phyloP scores from a whole-genome alignment of 2,329 filamentous ascomycete species.

The Fusarium xylarioides region DNA sequence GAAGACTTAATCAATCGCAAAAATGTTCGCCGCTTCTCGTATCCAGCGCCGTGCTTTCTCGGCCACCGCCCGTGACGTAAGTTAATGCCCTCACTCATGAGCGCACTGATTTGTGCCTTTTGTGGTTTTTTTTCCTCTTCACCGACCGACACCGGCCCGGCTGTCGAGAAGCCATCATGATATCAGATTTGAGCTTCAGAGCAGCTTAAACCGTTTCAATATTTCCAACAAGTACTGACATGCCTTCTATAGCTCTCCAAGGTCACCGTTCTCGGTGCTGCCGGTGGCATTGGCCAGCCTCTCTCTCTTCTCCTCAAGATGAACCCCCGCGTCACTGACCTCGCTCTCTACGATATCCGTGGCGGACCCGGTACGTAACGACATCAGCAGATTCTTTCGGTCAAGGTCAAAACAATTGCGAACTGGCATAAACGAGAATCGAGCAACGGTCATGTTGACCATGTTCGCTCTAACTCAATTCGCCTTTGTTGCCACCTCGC shows the following conservation, averaged over 20 bases:
- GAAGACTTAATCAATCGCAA: constrained; percentile 42
- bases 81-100: constrained; percentile 43
- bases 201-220: not conserved
- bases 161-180: not conserved
- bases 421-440: not conserved
- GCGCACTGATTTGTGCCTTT: constrained; percentile 11
- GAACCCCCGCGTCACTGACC: constrained; percentile 92
- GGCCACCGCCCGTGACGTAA: constrained; percentile 79
- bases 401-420: not conserved
- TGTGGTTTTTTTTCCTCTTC: constrained; percentile 24
- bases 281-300: constrained; percentile 98
- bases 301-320: constrained; percentile 98
- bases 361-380: constrained; percentile 81
- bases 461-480: not conserved
- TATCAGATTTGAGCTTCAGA: not conserved
- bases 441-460: not conserved
- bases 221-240: constrained; percentile 27
- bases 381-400: not conserved
- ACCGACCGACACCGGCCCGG: constrained; percentile 33
- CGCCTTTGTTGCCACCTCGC: constrained; percentile 27
- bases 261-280: constrained; percentile 95
- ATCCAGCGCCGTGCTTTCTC: constrained; percentile 85
- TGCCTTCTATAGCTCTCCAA: constrained; percentile 78
- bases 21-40: constrained; percentile 78
- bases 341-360: constrained; percentile 97